phyloP scores from a whole-genome alignment of 495 filamentous ascomycete genomes.

The Penicillium cosmopolitanum region DNA sequence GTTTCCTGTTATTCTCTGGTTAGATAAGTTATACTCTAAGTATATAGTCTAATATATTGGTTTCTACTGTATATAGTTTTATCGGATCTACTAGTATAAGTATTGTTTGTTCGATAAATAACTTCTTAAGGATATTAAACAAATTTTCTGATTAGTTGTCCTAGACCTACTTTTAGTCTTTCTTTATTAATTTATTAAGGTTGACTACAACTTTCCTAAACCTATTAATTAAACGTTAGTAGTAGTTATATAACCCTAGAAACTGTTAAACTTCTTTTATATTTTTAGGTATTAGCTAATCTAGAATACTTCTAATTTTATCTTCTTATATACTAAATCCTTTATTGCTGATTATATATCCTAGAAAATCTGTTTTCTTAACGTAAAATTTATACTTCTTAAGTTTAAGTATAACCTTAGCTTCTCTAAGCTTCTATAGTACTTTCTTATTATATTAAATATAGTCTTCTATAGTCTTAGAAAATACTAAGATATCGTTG shows the following conservation, averaged over 20 bases:
- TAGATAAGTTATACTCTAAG: slow-evolving; percentile 13
- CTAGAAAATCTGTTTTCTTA: slow-evolving; percentile 14
- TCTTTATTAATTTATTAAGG: slow-evolving; percentile 14
- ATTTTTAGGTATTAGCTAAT: slow-evolving; percentile 10
- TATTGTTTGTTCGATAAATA: slow-evolving; percentile 2
- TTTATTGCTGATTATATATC: slow-evolving; percentile 12
- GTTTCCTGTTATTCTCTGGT: neutral
- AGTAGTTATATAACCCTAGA: slow-evolving; percentile 18
- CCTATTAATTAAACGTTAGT: slow-evolving; percentile 14
- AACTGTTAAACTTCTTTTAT: slow-evolving; percentile 19
- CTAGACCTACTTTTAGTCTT: slow-evolving; percentile 17
- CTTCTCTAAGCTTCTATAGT: neutral
- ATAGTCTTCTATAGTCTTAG: neutral
- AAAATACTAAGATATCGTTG: slow-evolving; percentile 40
- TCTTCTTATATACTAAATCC: slow-evolving; percentile 15
- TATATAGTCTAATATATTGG: slow-evolving; percentile 14
- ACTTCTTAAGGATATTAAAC: slow-evolving; percentile 17
- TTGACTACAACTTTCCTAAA: slow-evolving; percentile 8
- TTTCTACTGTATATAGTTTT: slow-evolving; percentile 17
- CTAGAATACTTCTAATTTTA: slow-evolving; percentile 16
- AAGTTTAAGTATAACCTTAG: neutral
- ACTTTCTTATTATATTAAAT: neutral
- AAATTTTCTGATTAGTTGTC: slow-evolving; percentile 2
- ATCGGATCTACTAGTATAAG: slow-evolving; percentile 14
- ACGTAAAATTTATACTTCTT: slow-evolving; percentile 12